These are phyloP conservation scores for Trichomonascaceae sp. DNA, from an alignment of 1,139 yeast species.

Conservation along the genomic window DNA sequence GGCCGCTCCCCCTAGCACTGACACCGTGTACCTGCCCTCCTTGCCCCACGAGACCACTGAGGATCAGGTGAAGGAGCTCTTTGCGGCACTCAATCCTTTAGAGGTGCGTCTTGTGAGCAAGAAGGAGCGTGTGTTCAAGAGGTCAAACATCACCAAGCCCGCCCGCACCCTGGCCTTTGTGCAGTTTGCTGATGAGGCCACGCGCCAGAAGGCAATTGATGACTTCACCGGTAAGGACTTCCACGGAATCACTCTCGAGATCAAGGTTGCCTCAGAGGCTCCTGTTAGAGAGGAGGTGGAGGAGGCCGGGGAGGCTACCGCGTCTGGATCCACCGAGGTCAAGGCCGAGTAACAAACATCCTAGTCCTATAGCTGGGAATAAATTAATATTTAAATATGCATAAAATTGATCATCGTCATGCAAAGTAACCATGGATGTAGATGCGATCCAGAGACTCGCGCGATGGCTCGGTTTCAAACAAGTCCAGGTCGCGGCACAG, in stretches of 20 bases:
- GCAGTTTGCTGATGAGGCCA: constrained; percentile 33
- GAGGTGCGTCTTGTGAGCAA: constrained; percentile 12
- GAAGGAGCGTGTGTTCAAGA: constrained; percentile 10
- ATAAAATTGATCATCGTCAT: neutral
- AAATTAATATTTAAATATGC: neutral
- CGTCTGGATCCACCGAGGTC: constrained; percentile 3
- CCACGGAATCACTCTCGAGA: constrained; percentile 26
- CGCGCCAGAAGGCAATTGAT: constrained; percentile 33
- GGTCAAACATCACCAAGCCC: constrained; percentile 10
- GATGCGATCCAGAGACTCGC: neutral
- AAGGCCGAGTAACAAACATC: constrained; percentile 1
- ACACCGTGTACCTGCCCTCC: constrained; percentile 40
- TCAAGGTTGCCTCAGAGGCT: constrained; percentile 15
- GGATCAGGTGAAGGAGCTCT: constrained; percentile 19
- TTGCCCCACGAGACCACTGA: constrained; percentile 27
- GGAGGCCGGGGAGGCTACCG: constrained; percentile 9
- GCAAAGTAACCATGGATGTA: neutral
- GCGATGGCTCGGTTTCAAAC: constrained; percentile 4
- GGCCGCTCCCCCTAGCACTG: constrained; percentile 23
- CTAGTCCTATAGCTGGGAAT: neutral
- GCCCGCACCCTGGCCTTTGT: constrained; percentile 40
- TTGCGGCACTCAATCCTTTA: constrained; percentile 14
- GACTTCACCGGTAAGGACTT: constrained; percentile 29
- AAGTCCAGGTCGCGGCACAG: constrained; percentile 9
- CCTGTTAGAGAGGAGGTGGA: constrained; percentile 10